Evolutionary conservation across 371 early-diverging fungal species (phyloP).

Genomic region (Dinochytrium kinnereticum): DNA sequence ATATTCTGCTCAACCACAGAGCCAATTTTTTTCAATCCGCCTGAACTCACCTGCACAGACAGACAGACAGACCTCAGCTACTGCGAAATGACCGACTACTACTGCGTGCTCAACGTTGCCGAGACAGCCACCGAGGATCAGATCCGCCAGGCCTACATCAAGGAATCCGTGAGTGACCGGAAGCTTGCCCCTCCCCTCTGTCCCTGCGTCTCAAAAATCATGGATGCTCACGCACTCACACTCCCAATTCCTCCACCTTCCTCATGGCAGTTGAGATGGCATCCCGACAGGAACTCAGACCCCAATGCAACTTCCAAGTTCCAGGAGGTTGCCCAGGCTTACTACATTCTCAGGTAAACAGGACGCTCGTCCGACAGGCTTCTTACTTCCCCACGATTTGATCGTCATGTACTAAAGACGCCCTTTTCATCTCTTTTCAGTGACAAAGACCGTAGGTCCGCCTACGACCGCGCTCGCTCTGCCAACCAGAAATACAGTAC

Average conservation of each 20-base stretch:
- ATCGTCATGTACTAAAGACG: background rate
- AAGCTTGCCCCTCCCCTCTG: background rate
- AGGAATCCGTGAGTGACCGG: slow-evolving; percentile 40
- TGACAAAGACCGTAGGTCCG: slow-evolving; percentile 41
- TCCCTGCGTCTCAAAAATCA: background rate
- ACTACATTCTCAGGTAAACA: slow-evolving; percentile 44
- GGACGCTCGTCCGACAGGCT: background rate
- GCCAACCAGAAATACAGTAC: slow-evolving; percentile 24
- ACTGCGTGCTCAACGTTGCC: slow-evolving; percentile 39
- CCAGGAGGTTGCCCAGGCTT: slow-evolving; percentile 45
- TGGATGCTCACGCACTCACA: slow-evolving; percentile 1
- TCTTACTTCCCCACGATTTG: too few relatives aligned
- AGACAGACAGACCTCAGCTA: background rate
- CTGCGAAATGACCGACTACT: slow-evolving; percentile 41
- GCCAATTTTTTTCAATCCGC: background rate
- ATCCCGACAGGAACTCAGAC: slow-evolving; percentile 50
- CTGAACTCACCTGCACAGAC: background rate
- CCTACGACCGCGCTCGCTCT: slow-evolving; percentile 41
- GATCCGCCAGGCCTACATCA: slow-evolving; percentile 53
- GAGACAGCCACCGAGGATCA: slow-evolving; percentile 44
- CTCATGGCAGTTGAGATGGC: slow-evolving; percentile 40
- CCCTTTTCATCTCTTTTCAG: slow-evolving; percentile 1
- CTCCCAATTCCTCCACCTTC: background rate
- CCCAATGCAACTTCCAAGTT: slow-evolving; percentile 43
- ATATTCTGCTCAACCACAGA: too few relatives aligned